Percentiles rank a stretch among this genome's conserved stretches.
Evolutionary conservation across 176 grass and related monocot species (phyloP).

Genomic region (maize (Zea mays)): DNA sequence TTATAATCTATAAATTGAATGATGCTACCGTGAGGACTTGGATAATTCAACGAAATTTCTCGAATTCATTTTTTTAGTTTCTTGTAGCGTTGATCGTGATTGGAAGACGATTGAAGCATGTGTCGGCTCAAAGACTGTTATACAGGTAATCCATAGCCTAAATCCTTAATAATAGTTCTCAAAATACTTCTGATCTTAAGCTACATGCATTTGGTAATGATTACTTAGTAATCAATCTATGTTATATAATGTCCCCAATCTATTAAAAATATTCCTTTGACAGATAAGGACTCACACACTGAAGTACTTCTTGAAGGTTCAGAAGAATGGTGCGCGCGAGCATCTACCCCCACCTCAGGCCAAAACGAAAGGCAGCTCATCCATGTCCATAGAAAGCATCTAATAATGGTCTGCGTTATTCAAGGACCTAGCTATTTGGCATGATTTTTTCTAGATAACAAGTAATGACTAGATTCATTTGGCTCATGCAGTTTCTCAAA

Average conservation of each 20-base stretch:
- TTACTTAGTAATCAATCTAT: neutral
- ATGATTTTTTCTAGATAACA: too few species aligned
- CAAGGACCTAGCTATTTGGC: too few species aligned
- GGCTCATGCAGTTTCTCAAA: too few species aligned
- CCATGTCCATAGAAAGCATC: slow-evolving; percentile 95
- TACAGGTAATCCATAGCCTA: slow-evolving; percentile 57
- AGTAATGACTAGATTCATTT: too few species aligned
- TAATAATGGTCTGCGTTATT: slow-evolving; percentile 58
- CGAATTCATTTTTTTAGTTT: too few species aligned
- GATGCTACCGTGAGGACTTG: neutral
- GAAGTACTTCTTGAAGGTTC: too few species aligned
- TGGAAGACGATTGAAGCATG: slow-evolving; percentile 85
- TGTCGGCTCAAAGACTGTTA: slow-evolving; percentile 83
- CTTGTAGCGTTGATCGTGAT: slow-evolving; percentile 77
- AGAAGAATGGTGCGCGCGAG: slow-evolving; percentile 73
- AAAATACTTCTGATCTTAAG: neutral
- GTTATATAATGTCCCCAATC: too few species aligned
- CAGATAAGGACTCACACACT: slow-evolving; percentile 98
- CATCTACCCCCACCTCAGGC: slow-evolving; percentile 93
- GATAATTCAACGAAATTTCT: too few species aligned
- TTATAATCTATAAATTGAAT: neutral
- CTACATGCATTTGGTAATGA: neutral
- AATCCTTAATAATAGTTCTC: too few species aligned
- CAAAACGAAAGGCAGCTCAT: slow-evolving; percentile 90
- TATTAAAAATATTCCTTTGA: slow-evolving; percentile 5